Evolutionary conservation across 495 filamentous ascomycete species (phyloP).

Genomic region (Penicillium robsamsonii): DNA sequence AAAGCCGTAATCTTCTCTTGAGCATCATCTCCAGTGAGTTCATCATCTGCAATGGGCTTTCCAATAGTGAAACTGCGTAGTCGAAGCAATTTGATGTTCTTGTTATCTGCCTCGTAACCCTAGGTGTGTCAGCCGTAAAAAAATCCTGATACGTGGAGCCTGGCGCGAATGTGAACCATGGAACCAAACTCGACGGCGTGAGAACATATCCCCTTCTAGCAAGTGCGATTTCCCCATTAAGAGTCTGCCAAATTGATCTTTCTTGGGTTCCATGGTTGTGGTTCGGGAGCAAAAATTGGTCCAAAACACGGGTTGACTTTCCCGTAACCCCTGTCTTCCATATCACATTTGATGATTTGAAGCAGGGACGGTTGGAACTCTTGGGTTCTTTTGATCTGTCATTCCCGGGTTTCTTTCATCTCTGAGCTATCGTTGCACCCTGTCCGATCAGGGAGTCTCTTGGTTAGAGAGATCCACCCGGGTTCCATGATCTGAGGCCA

Average conservation of each 20-base stretch:
- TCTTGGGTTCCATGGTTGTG: background rate
- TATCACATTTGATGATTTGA: background rate
- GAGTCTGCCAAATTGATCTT: constrained; percentile 5
- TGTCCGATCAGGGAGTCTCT: background rate
- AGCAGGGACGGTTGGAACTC: background rate
- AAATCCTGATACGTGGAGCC: constrained; percentile 19
- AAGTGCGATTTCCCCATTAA: background rate
- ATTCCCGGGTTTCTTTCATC: background rate
- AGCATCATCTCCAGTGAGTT: constrained; percentile 49
- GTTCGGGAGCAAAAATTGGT: constrained; percentile 1
- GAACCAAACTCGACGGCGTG: constrained; percentile 42
- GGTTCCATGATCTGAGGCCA: background rate
- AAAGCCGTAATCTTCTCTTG: constrained; percentile 55
- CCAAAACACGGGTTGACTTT: constrained; percentile 3
- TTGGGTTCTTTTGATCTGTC: background rate
- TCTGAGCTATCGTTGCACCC: background rate
- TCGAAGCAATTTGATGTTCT: constrained; percentile 72
- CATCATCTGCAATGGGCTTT: constrained; percentile 57
- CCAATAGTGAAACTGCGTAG: constrained; percentile 74
- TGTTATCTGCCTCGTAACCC: constrained; percentile 72
- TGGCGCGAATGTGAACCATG: constrained; percentile 41
- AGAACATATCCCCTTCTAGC: background rate
- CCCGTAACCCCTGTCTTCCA: constrained; percentile 5
- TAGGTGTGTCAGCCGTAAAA: constrained; percentile 33
- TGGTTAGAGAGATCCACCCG: background rate